Evolutionary conservation across 1,284 basidiomycete species (phyloP), one percentile per base, ranked within the genome.

Genomic region (Peniophora sp.): DNA sequence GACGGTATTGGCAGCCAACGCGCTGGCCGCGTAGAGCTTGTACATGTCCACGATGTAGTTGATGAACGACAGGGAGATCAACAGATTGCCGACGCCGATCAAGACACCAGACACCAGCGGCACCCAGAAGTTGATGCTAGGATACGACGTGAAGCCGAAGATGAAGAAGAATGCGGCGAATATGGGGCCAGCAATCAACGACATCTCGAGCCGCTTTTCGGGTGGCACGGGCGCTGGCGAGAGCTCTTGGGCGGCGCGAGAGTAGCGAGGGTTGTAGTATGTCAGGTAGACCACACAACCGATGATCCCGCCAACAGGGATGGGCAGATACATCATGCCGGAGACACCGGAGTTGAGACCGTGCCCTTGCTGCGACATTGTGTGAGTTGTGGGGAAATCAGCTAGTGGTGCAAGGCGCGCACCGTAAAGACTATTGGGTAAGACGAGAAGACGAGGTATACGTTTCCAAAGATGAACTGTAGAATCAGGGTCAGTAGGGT

Each of bases 371-470:
- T n/a, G n/a, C n/a, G n/a, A n/a, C n/a, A n/a, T n/a, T n/a, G n/a
- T n/a, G n/a, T n/a, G n/a, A n/a, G n/a, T n/a, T n/a, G n/a, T n/a
- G n/a, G n/a, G n/a, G n/a, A n/a, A n/a, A n/a, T n/a, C n/a, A n/a
- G n/a, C n/a, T n/a, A n/a, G n/a, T n/a, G n/a, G n/a, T n/a, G n/a
- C n/a, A n/a, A n/a, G n/a, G n/a, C n/a, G n/a, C n/a, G n/a, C n/a
- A n/a, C n/a, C n/a, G 34, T 10, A n/a, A 36, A 36, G 34, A 36
- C 34, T 17, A 52, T 48, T 6, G 51, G 78, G 57, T 74, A 80
- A 1, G 78, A 76, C 57, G 78, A 74, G 49, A 78, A 78, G 10
- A 75, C 64, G 24, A 83, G 61, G 56, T 81, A 82, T 3, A 83
- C 58, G 51, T 79, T 74, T 11, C 78, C 76, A 54, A 79, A 83